Base-by-base conservation (phyloP, 345 rosid genomes). In the Moricandia moricandioides region DNA sequence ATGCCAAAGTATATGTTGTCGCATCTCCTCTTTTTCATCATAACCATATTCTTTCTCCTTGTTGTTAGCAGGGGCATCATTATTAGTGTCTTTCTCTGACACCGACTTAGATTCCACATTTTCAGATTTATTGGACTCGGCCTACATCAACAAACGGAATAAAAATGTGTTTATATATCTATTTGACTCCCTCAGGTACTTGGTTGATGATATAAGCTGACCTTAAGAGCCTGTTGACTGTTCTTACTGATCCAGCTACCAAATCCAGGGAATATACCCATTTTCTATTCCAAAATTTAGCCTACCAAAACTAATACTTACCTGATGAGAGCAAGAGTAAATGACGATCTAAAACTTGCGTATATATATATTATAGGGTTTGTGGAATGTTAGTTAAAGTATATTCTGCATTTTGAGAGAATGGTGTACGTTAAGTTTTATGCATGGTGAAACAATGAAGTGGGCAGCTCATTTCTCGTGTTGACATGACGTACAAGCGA, bases 391-490 rank as follows among this genome's bases (percentile, higher is more conserved):
- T 43, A 11, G 59, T 11, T 35, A 51, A 6, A 35, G 57, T 68
- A 6, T 68, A 47, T 47, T n/a, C 34, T 34, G 7, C 17, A 34
- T 54, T 30, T 54, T 52, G 52, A 52, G 40, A 54, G 26, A 72
- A 26, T 52, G 29, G 34, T 61, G 59, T 17, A 71, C 59, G 75
- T 61, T 71, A 47, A 63, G 14, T 47, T 61, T 66, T 60, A 61
- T 58, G 67, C 62, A 47, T 11, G 11, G 58, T 4, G 10, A 71
- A 71, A 45, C 66, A 60, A 30, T 18, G 59, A 47, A 71, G 11
- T 71, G 10, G 34, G 24, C 35, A 71, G 67, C 68, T 61, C 61
- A 45, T 33, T 31, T 61, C 34, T 47, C 68, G 67, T 71, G 68
- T 47, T 39, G 54, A 14, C 29, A n/a, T 70, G 17, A 57, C 65